Percentiles rank a stretch among this genome's conserved stretches.
Conservation (phyloP, 371 early-diverging fungal genomes). For the Dichotomocladium elegans region DNA sequence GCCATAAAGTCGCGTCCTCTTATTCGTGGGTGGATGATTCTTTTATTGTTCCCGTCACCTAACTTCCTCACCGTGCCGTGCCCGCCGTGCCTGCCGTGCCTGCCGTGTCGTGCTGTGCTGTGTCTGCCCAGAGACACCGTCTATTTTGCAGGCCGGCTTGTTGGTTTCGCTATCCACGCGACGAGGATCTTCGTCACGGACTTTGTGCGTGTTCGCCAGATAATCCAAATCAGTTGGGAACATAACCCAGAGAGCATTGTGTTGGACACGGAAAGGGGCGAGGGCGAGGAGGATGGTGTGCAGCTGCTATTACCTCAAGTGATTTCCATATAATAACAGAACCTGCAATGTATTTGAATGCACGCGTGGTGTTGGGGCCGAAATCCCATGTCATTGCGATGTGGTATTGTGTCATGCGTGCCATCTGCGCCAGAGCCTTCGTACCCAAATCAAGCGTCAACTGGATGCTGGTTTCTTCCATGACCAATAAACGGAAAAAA, state of each 20-base stretch:
- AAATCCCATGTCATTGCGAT: constrained; percentile 11
- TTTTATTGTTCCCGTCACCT: no score
- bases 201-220: no score
- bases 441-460: constrained; percentile 13
- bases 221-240: no score
- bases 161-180: background rate
- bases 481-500: background rate
- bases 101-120: no score
- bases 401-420: constrained; percentile 2
- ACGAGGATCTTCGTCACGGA: constrained; percentile 1
- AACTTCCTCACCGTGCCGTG: no score
- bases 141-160: no score
- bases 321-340: constrained; percentile 7
- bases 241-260: background rate
- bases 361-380: constrained; percentile 11
- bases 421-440: constrained; percentile 3
- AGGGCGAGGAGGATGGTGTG: background rate
- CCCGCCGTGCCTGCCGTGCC: no score
- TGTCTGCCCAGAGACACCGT: no score
- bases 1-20: no score
- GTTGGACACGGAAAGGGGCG: background rate
- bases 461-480: constrained; percentile 18
- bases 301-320: constrained; percentile 4
- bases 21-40: no score
- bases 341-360: constrained; percentile 12